Conservation (phyloP, 441 rosid species). For the Codiaeum variegatum region DNA sequence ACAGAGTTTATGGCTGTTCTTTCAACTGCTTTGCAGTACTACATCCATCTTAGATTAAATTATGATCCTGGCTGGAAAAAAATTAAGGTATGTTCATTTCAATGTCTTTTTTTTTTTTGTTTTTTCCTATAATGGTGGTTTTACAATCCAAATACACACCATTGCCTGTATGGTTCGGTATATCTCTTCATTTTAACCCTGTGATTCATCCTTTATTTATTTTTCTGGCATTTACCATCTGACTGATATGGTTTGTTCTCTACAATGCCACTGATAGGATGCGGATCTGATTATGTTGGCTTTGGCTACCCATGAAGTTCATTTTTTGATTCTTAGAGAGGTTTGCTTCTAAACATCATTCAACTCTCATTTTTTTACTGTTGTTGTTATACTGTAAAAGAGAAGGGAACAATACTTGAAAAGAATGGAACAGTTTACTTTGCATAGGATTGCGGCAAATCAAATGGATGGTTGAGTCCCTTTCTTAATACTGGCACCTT, state of each 20-base stretch:
- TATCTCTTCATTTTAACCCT: conserved; percentile 24
- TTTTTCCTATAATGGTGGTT: neutral
- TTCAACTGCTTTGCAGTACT: conserved; percentile 82
- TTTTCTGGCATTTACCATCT: conserved; percentile 13
- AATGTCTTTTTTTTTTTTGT: neutral
- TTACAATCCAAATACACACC: conserved; percentile 82
- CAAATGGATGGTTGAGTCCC: neutral
- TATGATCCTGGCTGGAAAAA: conserved; percentile 93
- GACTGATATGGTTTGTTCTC: conserved; percentile 21
- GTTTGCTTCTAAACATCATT: conserved; percentile 31
- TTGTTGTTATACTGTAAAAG: neutral
- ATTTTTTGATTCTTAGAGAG: conserved; percentile 97
- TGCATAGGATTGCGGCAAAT: neutral
- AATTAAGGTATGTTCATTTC: conserved; percentile 45
- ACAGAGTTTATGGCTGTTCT: conserved; percentile 82
- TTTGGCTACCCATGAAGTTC: conserved; percentile 94
- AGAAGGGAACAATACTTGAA: neutral
- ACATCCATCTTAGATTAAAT: conserved; percentile 71
- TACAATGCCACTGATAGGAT: conserved; percentile 52
- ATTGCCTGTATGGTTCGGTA: conserved; percentile 97
- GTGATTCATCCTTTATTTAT: neutral
- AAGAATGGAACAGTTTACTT: neutral
- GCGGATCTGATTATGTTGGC: conserved; percentile 97
- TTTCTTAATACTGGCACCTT: neutral
- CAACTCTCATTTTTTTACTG: neutral